Conservation (phyloP, 1,284 basidiomycete species). For the Trichosporon faecale region DNA sequence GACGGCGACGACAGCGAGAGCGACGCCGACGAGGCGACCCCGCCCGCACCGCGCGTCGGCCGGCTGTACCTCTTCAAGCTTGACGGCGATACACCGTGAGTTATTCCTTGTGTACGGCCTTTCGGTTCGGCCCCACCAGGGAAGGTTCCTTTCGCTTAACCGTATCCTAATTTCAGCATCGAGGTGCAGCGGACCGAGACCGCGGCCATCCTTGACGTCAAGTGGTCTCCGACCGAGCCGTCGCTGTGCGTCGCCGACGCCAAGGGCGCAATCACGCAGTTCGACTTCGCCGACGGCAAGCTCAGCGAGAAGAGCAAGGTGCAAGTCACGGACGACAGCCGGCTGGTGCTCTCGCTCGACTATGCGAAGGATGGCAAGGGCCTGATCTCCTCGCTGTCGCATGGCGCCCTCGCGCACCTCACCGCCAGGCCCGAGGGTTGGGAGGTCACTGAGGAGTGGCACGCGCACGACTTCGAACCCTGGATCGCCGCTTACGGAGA, state of each 20-base stretch:
- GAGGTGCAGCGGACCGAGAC: slow-evolving; percentile 67
- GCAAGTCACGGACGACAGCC: slow-evolving; percentile 8
- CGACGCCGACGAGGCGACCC: slow-evolving; percentile 28
- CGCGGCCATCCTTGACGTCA: slow-evolving; percentile 85
- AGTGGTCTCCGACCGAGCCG: slow-evolving; percentile 63
- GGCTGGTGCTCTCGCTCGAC: slow-evolving; percentile 72
- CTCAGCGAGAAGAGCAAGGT: not conserved
- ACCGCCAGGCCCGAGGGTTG: slow-evolving; percentile 52
- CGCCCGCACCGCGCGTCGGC: slow-evolving; percentile 57
- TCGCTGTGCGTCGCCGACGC: slow-evolving; percentile 74
- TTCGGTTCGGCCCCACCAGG: not conserved
- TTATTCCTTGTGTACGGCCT: not conserved
- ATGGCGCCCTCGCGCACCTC: slow-evolving; percentile 67
- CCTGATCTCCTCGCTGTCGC: slow-evolving; percentile 74
- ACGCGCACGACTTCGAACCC: slow-evolving; percentile 88
- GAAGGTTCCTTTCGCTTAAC: not conserved
- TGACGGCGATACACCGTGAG: slow-evolving; percentile 16
- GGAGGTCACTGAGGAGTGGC: slow-evolving; percentile 62
- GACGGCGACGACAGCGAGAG: slow-evolving; percentile 40
- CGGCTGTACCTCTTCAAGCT: slow-evolving; percentile 38
- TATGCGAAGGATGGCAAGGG: slow-evolving; percentile 43
- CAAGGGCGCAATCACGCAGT: slow-evolving; percentile 49
- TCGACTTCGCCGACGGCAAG: not conserved
- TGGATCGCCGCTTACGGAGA: slow-evolving; percentile 92
- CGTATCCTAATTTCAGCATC: slow-evolving; percentile 53